Evolutionary conservation across 306 rosid species (phyloP), one percentile per base, ranked within the genome.

Genomic region (Erythrophleum fordii): DNA sequence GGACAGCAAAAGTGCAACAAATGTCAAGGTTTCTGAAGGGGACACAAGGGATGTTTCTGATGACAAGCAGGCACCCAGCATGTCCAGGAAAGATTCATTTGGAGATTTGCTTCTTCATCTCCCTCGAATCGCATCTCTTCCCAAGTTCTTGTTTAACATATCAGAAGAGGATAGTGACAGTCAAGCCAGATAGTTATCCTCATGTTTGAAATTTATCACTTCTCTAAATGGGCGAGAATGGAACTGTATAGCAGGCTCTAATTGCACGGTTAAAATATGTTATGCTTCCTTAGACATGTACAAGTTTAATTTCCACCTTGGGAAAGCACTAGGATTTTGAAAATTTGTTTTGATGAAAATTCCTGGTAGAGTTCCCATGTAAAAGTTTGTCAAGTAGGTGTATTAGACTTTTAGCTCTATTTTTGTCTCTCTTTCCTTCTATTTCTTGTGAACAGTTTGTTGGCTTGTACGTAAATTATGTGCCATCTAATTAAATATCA

Each of bases 21-120:
- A 81, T 79, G 44, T 44, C 52, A 85, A 77, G 82, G 67, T 70
- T 69, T 72, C 84, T 12, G 81, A 81, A 45, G 91, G 86, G 78
- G 91, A 87, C 22, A 31, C 26, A 0, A 88, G 64, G 75, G 93
- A 89, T 55, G 79, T 70, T 52, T 73, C 84, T 71, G 55, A 58
- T 37, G 81, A 87, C 66, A 90, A 78, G 85, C 91, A 85, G 77
- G 84, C 76, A 34, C 45, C 79, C 0, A 90, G 83, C 11, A 90
- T 93, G 97, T 87, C 97, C 3, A 90, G 95, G 88, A 93, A 88
- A 78, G 98, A 93, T 68, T 93, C 97, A 0, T 93, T 93, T 4
- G 91, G 91, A 69, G 97, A 91, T 3, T 75, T 93, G 76, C 85
- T 91, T 69, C 88, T 88, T 73, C 94, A 90, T 77, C 93, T 93